Base-by-base conservation (phyloP, 805 yeast species). In the Teunomyces lycoperdinae region DNA sequence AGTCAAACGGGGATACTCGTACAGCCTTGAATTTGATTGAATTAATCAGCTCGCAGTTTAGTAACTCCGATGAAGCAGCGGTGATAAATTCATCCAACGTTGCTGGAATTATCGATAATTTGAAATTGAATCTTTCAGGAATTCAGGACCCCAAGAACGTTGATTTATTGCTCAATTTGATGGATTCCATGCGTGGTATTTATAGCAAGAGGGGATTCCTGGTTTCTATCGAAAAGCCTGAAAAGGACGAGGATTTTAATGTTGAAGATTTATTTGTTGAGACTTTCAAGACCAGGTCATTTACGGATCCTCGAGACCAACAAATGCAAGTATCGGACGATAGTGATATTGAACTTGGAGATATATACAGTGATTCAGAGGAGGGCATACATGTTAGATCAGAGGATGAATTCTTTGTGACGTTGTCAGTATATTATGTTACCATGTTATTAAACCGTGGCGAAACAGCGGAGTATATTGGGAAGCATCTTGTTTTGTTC, bases 1-100 rank as follows among this genome's bases (percentile, higher is more conserved):
- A 44, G 14, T 55, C 63, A 14, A 44, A 45, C 20, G 74, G 75
- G 4, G 77, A 71, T 45, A 55, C 70, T 14, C 50, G 77, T 26
- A 53, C 51, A 11, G 67, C 71, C 8, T 61, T 72, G 14, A 70
- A 65, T 43, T 42, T 62, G 30, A 49, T 73, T 2, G 73, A 70
- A 50, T 47, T 69, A 8, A 39, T 66, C 9, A 63, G 73, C 44
- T 36, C 54, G 1, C 46, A 50, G 32, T 52, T 46, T 42, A 50
- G 39, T 9, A 46, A 33, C 3, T 30, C 1, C 11, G 24, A 11
- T 13, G 31, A 11, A 14, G 5, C 3, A 10, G 20, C 20, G 27
- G 10, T 16, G 13, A 24, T 40, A 17, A 30, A 40, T 9, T 9
- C n/a, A 11, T 6, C 20, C 10, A 9, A 9, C 9, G 32, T 28